Percentiles rank a stretch among this genome's conserved stretches.
Evolutionary conservation across 164 flowering plant genomes (phyloP).

Genomic region (Chimonanthus praecox): DNA sequence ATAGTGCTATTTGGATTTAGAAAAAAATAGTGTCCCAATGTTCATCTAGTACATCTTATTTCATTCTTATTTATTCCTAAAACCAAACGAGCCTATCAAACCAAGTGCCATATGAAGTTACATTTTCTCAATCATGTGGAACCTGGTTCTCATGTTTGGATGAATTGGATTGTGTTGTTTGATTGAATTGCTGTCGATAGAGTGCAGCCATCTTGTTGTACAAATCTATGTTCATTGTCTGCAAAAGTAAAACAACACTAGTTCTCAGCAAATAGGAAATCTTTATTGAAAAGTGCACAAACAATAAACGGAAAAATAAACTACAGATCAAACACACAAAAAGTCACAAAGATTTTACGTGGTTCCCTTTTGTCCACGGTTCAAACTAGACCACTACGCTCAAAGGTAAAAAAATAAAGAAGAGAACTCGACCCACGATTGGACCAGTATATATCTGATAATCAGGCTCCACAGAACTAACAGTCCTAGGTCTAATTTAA

Average conservation of each 20-base stretch:
- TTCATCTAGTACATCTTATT: background rate
- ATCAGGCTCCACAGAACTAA: too few species aligned
- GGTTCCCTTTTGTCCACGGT: too few species aligned
- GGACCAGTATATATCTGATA: too few species aligned
- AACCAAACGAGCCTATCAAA: too few species aligned
- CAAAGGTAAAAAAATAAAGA: too few species aligned
- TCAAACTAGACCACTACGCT: too few species aligned
- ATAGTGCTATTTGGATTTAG: too few species aligned
- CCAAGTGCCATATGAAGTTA: background rate
- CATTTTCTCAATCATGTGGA: background rate
- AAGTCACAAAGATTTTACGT: too few species aligned
- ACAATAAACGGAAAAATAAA: background rate
- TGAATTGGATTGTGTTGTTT: conserved; percentile 13
- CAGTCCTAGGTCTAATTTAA: too few species aligned
- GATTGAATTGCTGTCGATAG: conserved; percentile 35
- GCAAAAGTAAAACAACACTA: conserved; percentile 6
- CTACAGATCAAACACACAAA: too few species aligned
- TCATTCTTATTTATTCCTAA: background rate
- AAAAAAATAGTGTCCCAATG: background rate
- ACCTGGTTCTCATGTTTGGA: background rate
- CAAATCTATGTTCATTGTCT: conserved; percentile 50
- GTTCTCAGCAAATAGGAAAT: too few species aligned
- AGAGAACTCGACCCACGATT: too few species aligned
- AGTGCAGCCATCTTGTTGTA: conserved; percentile 54
- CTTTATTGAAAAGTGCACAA: background rate